Base-by-base conservation (phyloP, 164 flowering plant species). In the Amborella trichopoda region DNA sequence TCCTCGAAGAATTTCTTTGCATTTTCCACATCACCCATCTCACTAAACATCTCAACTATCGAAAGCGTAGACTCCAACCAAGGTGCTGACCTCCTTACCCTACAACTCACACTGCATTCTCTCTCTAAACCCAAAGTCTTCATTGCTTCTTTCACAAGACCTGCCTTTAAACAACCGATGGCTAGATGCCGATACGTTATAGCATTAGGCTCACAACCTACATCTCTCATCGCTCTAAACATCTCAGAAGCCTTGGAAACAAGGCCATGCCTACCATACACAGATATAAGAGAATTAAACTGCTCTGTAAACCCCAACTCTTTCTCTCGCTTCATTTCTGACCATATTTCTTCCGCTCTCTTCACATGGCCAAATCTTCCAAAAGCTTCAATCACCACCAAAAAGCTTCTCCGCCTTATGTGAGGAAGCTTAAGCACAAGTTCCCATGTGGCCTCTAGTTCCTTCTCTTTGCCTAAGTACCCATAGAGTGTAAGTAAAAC, bases 1-100 rank as follows among this genome's bases (percentile, higher is more conserved):
- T 84, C 95, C 50, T 52, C 68, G 62, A 91, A 87, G 56, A 82
- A 53, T 54, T 65, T 91, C 69, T 84, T 81, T 2, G 66, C 82
- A 58, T 75, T 82, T 50, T 60, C 79, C 5, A 87, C 63, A 60
- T 87, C 95, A 54, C 96, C 94, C 53, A 54, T 76, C 30, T 80
- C 86, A 17, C 94, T 86, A 60, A 87, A 76, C 26, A 59, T 51
- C 46, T 82, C 86, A 46, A 87, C 55, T 26, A 82, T 76, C 14
- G 69, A 73, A 39, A 76, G 62, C 3, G 96, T 88, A 9, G 91
- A 78, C 60, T 91, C 99, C 58, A 80, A 59, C 96, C 96, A 91
- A 0, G 96, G 95, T 14, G 80, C 71, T 21, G 95, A 93, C 59
- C 60, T 74, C 60, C 54, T 69, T 17, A 87, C 71, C 44, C 44